Percentiles rank a stretch among this genome's conserved stretches.
phyloP scores from a whole-genome alignment of 2,329 filamentous ascomycete genomes.

The Apiospora sp. region DNA sequence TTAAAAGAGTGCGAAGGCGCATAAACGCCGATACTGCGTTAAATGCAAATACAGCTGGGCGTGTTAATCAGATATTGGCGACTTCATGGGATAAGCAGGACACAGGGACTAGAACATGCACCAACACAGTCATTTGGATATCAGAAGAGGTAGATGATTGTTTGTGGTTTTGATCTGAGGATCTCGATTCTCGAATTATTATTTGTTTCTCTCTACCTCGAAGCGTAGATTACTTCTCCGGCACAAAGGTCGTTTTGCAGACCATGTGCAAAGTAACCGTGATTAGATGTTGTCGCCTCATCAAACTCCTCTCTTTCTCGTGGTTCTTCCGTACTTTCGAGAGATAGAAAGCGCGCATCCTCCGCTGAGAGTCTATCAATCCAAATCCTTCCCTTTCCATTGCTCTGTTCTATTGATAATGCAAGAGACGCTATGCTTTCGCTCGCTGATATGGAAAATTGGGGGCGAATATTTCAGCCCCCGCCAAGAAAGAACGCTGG shows the following conservation, averaged over 20 bases:
- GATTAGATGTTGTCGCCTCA: slow-evolving; percentile 4
- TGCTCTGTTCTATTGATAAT: slow-evolving; percentile 12
- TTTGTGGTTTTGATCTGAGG: neutral
- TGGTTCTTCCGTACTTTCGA: neutral
- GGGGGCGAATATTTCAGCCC: neutral
- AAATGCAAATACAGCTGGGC: no score
- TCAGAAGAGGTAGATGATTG: neutral
- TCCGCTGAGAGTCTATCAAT: neutral
- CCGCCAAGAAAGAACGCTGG: neutral
- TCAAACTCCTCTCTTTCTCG: slow-evolving; percentile 5
- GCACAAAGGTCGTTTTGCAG: neutral
- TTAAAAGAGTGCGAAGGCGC: no score
- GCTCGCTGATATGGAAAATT: neutral
- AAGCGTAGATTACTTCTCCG: neutral
- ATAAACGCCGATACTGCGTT: neutral
- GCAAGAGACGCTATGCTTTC: slow-evolving; percentile 5
- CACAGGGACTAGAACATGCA: neutral
- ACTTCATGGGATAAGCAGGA: no score
- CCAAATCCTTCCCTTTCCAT: neutral
- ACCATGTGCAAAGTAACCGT: neutral
- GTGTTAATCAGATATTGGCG: neutral
- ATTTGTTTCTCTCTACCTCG: neutral
- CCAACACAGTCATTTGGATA: neutral
- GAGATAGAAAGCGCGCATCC: neutral
- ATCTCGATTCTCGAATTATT: neutral